Percentiles rank a stretch among this genome's conserved stretches.
Conservation (phyloP, 495 filamentous ascomycete species). For the Tuber indicum region DNA sequence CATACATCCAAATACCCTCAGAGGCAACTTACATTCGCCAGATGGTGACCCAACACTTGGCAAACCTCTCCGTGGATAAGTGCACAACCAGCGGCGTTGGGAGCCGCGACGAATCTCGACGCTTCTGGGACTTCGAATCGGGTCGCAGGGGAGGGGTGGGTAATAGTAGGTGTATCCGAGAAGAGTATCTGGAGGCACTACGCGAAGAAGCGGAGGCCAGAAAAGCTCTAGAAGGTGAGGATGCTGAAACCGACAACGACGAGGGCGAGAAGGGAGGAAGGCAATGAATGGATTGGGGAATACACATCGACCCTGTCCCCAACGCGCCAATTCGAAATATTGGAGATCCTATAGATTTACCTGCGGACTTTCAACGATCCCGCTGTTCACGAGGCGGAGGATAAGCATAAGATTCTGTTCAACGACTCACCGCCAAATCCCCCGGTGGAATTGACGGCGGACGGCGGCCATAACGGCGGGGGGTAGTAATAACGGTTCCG, state of each 20-base stretch:
- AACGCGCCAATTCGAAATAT: conserved; percentile 24
- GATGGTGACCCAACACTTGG: conserved; percentile 28
- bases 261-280: conserved; percentile 15
- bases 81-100: conserved; percentile 35
- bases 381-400: conserved; percentile 14
- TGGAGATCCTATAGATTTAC: conserved; percentile 35
- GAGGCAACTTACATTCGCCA: conserved; percentile 33
- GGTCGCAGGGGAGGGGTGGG: conserved; percentile 12
- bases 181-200: conserved; percentile 32
- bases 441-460: conserved; percentile 21
- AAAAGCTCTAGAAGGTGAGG: conserved; percentile 25
- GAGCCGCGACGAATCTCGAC: conserved; percentile 30
- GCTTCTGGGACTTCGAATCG: conserved; percentile 39
- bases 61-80: conserved; percentile 33
- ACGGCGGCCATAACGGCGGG: conserved; percentile 15
- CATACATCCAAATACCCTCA: conserved; percentile 25
- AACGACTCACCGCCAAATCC: conserved; percentile 23
- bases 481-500: conserved; percentile 14
- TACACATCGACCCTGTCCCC: conserved; percentile 32
- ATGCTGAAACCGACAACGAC: conserved; percentile 13
- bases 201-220: conserved; percentile 29
- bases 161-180: conserved; percentile 9
- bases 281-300: conserved; percentile 23
- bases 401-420: conserved; percentile 11
- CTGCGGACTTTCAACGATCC: conserved; percentile 28